phyloP scores from a whole-genome alignment of 768 basidiomycete species.

The Kwoniella heveanensis region DNA sequence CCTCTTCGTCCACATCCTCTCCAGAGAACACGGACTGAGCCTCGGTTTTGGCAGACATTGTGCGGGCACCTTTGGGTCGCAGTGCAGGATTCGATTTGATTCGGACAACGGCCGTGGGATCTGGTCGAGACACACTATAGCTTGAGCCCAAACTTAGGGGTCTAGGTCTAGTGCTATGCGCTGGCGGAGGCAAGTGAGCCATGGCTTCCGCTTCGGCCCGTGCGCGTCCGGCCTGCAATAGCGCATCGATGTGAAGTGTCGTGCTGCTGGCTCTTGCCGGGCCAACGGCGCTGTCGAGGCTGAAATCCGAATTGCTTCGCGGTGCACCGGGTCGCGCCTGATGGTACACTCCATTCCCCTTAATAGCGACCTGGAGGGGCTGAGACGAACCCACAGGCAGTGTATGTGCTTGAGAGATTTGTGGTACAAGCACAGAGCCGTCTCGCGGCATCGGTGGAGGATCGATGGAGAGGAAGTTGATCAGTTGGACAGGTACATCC shows the following conservation, averaged over 20 bases:
- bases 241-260: slow-evolving; percentile 44
- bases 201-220: slow-evolving; percentile 33
- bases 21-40: slow-evolving; percentile 19
- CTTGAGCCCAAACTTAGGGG: slow-evolving; percentile 38
- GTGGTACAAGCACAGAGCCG: slow-evolving; percentile 15
- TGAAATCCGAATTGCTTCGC: slow-evolving; percentile 16
- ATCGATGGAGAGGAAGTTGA: slow-evolving; percentile 84
- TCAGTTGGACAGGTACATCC: slow-evolving; percentile 71
- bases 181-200: slow-evolving; percentile 9
- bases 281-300: slow-evolving; percentile 5
- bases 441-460: slow-evolving; percentile 64
- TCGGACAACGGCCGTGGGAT: slow-evolving; percentile 5
- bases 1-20: slow-evolving; percentile 15
- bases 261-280: slow-evolving; percentile 44
- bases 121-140: slow-evolving; percentile 26
- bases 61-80: slow-evolving; percentile 30
- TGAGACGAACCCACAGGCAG: slow-evolving; percentile 4
- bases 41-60: slow-evolving; percentile 26
- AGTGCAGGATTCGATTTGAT: slow-evolving; percentile 20
- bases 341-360: slow-evolving; percentile 10
- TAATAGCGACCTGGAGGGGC: slow-evolving; percentile 17
- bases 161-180: slow-evolving; percentile 3
- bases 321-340: slow-evolving; percentile 4
- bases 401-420: not conserved
- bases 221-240: slow-evolving; percentile 35